Conservation (phyloP, 306 rosid genomes). For the Castanospermum australe region DNA sequence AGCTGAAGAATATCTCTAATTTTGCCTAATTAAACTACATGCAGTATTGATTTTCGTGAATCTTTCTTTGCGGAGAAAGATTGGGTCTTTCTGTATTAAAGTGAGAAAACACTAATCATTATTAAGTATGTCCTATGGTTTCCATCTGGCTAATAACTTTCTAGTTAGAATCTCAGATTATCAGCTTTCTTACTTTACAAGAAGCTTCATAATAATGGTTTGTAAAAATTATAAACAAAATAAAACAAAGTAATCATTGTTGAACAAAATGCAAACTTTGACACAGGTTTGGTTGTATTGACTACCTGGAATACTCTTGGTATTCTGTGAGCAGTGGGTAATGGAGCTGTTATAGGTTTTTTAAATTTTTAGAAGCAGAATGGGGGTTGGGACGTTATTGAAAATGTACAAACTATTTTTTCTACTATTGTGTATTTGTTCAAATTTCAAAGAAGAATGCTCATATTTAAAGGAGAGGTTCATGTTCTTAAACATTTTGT, state of each 20-base stretch:
- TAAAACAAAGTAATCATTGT: not conserved
- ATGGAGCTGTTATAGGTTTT: not conserved
- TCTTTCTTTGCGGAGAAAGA: not conserved
- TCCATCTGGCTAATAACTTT: not conserved
- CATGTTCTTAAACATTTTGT: not conserved
- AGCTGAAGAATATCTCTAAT: not conserved
- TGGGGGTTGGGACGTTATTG: not conserved
- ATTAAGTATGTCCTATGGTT: not conserved
- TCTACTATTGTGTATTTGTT: no score
- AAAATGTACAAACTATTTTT: not conserved
- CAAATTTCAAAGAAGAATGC: not conserved
- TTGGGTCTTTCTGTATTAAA: not conserved
- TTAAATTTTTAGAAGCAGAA: not conserved
- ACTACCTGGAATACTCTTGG: not conserved
- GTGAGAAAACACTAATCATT: not conserved
- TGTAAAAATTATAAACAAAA: not conserved
- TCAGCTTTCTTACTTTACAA: not conserved
- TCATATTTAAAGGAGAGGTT: not conserved
- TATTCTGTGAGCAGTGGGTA: not conserved
- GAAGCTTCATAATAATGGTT: not conserved
- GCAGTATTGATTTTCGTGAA: not conserved
- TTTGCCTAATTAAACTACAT: not conserved
- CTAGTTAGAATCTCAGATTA: not conserved
- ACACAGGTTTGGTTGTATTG: not conserved
- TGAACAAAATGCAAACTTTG: not conserved